These are phyloP conservation scores for Salix dunnii DNA, from an alignment of 345 rosid genomes.

Conservation along the genomic window DNA sequence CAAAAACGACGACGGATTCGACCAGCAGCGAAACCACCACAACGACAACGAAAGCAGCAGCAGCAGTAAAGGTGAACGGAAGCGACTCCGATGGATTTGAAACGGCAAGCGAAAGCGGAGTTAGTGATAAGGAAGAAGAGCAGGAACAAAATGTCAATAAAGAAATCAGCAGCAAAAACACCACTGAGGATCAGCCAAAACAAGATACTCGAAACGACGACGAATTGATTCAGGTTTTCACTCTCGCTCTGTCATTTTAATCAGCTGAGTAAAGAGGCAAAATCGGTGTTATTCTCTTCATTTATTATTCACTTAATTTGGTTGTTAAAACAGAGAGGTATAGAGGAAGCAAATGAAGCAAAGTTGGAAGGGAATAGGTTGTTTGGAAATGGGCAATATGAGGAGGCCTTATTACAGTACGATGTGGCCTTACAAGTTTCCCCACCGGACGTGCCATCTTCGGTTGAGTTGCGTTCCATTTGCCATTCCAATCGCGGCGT, in stretches of 20 bases:
- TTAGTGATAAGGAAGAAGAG: slow-evolving; percentile 43
- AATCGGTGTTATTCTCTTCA: not conserved
- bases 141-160: slow-evolving; percentile 1
- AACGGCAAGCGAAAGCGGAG: slow-evolving; percentile 82
- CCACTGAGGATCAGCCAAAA: slow-evolving; percentile 7
- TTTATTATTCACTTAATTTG: not conserved
- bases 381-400: slow-evolving; percentile 60
- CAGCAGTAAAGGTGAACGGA: slow-evolving; percentile 24
- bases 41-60: slow-evolving; percentile 22
- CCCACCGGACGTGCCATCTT: slow-evolving; percentile 31
- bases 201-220: slow-evolving; percentile 22
- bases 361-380: slow-evolving; percentile 74
- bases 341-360: slow-evolving; percentile 59
- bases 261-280: not conserved
- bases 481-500: slow-evolving; percentile 77
- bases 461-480: slow-evolving; percentile 59
- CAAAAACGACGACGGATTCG: slow-evolving; percentile 8
- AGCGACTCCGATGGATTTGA: slow-evolving; percentile 80
- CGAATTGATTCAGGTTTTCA: slow-evolving; percentile 37
- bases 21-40: not conserved
- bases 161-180: slow-evolving; percentile 3
- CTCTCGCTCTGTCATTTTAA: not conserved
- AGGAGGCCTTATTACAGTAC: slow-evolving; percentile 74
- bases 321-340: slow-evolving; percentile 42
- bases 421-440: slow-evolving; percentile 54